Base-by-base conservation (phyloP, 129 eudicot genomes). In the Lactuca saligna region DNA sequence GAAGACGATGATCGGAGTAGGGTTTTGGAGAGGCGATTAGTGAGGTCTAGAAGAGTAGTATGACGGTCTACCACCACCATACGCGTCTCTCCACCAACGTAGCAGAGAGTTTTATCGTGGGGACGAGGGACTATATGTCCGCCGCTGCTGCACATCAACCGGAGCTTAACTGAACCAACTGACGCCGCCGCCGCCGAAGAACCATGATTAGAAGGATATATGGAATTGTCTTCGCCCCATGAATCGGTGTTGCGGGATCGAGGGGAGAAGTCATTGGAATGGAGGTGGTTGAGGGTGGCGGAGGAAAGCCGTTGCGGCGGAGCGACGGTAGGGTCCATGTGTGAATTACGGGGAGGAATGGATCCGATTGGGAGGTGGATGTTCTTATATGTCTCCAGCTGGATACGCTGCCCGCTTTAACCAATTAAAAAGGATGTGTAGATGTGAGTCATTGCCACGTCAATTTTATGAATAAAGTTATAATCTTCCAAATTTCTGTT, bases 41-140 rank as follows among this genome's bases (percentile, higher is more conserved):
- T 69, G 72, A 90, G 80, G 79, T 79, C 86, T 11, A 83, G 34
- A 14, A 90, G 79, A 8, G 87, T 51, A 35, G 78, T 63, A 41
- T 75, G 70, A 9, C 91, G 86, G 65, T 87, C 87, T 34, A 82
- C 79, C 17, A 85, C 85, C 57, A 90, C 61, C 73, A 90, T 90
- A 29, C 88, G 85, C 12, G 97, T 90, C 68, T 87, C 91, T 34
- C 97, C 97, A 71, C 97, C 97, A 57, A 84, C 65, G 70, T 90
- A 90, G 73, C 88, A 87, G 39, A 90, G 84, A 6, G 89, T 69
- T 67, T 87, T 90, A 65, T 90, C 95, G 74, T 84, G 88, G 0
- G 95, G 97, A 16, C 97, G 95, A 11, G 95, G 97, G 81, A 90
- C 74, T 66, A 90, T 90, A 75, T 87, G 95, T 14, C 97, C 97